A percentile compares a stretch with the other conserved stretches of the same genome.
phyloP scores from a whole-genome alignment of 164 flowering plant genomes.

The Warburgia ugandensis region DNA sequence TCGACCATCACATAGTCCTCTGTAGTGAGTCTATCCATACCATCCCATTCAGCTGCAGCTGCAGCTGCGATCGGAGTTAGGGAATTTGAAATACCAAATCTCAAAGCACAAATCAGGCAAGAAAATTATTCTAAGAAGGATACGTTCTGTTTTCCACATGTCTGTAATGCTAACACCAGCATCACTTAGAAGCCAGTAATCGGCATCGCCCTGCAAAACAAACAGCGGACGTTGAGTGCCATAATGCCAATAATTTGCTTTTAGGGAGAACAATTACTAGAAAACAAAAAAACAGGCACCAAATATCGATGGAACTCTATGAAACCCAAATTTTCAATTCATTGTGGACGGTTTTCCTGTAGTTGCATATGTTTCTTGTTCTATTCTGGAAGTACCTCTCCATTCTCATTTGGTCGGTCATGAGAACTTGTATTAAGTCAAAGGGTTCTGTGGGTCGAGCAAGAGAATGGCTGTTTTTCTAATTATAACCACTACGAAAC shows the following conservation, averaged over 20 bases:
- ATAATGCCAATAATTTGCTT: neutral
- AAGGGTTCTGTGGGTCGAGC: no score
- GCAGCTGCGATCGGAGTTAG: conserved; percentile 38
- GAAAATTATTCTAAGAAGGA: conserved; percentile 25
- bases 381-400: no score
- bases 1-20: conserved; percentile 40
- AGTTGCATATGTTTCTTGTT: no score
- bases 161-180: conserved; percentile 80
- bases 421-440: no score
- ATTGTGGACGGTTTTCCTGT: neutral
- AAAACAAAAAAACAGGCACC: neutral
- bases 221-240: no score
- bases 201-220: conserved; percentile 61
- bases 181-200: conserved; percentile 84
- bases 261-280: neutral
- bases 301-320: no score
- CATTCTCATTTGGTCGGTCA: neutral
- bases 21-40: conserved; percentile 27
- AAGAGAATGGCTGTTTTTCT: no score
- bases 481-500: no score
- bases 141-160: conserved; percentile 81
- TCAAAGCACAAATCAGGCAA: neutral
- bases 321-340: no score
- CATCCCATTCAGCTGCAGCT: conserved; percentile 48
- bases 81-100: conserved; percentile 12